Conservation (phyloP, 352 stramenopile genomes). For the Pythium pyrilobum region DNA sequence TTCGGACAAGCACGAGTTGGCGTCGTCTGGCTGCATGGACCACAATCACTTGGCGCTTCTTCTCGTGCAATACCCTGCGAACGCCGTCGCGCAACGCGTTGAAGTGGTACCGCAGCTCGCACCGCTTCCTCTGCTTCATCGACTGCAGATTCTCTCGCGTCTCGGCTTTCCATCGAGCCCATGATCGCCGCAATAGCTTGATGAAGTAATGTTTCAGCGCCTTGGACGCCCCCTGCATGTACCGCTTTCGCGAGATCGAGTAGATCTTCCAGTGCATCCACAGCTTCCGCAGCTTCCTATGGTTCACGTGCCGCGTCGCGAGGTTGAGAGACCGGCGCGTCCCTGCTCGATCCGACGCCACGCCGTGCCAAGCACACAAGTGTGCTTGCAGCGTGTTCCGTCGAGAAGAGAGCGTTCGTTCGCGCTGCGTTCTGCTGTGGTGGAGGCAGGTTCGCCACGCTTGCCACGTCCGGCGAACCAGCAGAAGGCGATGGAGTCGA, state of each 20-base stretch:
- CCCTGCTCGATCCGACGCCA: slow-evolving; percentile 27
- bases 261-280: slow-evolving; percentile 83
- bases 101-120: slow-evolving; percentile 42
- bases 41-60: slow-evolving; percentile 16
- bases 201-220: slow-evolving; percentile 74
- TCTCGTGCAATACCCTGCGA: slow-evolving; percentile 7
- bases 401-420: background rate
- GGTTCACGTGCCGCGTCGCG: slow-evolving; percentile 57
- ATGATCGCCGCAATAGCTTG: slow-evolving; percentile 52
- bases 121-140: slow-evolving; percentile 42
- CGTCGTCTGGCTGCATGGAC: slow-evolving; percentile 10
- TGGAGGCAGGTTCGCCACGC: background rate
- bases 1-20: slow-evolving; percentile 16
- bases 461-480: background rate
- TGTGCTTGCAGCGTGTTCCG: slow-evolving; percentile 13
- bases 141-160: slow-evolving; percentile 35
- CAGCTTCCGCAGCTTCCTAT: slow-evolving; percentile 51
- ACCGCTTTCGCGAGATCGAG: slow-evolving; percentile 52
- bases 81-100: slow-evolving; percentile 39
- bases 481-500: background rate
- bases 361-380: slow-evolving; percentile 40
- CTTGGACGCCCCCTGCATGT: slow-evolving; percentile 66
- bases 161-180: slow-evolving; percentile 40
- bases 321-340: slow-evolving; percentile 42
- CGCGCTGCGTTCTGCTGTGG: background rate